Evolutionary conservation across 768 basidiomycete species (phyloP), one percentile per base, ranked within the genome.

Genomic region (Tulasnella sp.): DNA sequence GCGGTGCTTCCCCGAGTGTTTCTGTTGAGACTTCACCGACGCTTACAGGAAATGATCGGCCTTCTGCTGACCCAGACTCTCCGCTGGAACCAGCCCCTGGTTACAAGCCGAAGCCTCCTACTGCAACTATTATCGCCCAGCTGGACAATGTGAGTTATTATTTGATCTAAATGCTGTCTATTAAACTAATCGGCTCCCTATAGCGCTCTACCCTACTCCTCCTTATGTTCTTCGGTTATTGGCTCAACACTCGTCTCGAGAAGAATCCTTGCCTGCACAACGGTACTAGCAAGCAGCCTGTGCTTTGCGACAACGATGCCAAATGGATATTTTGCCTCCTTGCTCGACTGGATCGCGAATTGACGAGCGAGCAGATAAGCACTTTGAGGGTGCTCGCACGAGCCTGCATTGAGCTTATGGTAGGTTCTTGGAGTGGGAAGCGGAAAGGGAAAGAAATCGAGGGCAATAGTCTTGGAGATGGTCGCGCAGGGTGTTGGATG

Each of bases 401-500:
- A 26, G 79, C 44, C 40, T 80, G 79, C 46, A 51, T 80, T 18
- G 26, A 70, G 16, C 72, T 80, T 15, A 7, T 80, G 26, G 23
- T 70, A 6, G 46, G 51, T 29, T 79, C 79, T 26, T 44, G 79
- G 61, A 61, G 57, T 32, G 57, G 57, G 16, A 61, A 61, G 57
- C 16, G n/a, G 70, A 77, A 77, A 44, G 76, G 29, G n/a, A 71
- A 71, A 18, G 9, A 39, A 71, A 13, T 39, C 13, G 77, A 78
- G 37, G 37, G 18, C 18, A 39, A 23, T 35, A 39, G 11, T 37
- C 32, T 39, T 44, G 55, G 29, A 29, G 78, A 79, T 15, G 48
- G 72, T 16, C 69, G 48, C n/a, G 61, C 77, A 13, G 79, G 79
- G 26, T 80, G 78, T 51, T 80, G 80, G 80, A 77, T 80, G 75